Evolutionary conservation across 2,329 filamentous ascomycete genomes (phyloP).

Genomic region (Grosmannia clavigera): DNA sequence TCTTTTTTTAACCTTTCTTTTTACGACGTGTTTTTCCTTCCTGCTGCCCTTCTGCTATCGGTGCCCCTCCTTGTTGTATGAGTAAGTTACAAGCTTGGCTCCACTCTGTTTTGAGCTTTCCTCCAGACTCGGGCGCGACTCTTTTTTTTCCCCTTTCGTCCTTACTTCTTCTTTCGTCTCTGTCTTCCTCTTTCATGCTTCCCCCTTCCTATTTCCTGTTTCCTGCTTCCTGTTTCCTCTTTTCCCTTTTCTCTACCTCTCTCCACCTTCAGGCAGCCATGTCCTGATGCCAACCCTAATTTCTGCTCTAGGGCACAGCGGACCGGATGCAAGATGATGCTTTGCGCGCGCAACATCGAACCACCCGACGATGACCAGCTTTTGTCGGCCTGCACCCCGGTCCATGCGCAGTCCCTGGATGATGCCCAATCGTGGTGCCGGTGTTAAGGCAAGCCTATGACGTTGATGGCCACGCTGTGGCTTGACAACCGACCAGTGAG

Average conservation of each 20-base stretch:
- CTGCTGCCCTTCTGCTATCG: background rate
- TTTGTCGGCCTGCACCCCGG: background rate
- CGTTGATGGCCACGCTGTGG: background rate
- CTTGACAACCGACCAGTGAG: background rate
- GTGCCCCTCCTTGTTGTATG: background rate
- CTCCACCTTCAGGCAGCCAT: background rate
- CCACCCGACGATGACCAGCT: background rate
- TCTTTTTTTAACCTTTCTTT: background rate
- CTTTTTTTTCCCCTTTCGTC: background rate
- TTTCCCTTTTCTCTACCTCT: too few species aligned
- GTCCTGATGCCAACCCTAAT: too few species aligned
- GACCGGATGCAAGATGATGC: background rate
- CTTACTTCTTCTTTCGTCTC: background rate
- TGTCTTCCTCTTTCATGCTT: background rate
- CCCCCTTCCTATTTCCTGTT: background rate
- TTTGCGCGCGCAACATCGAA: background rate
- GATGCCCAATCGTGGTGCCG: background rate
- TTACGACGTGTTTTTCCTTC: background rate
- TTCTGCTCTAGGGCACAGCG: background rate
- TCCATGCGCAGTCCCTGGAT: background rate
- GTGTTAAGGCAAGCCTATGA: background rate
- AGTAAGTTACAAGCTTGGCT: background rate
- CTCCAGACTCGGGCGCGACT: background rate
- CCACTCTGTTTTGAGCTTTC: background rate
- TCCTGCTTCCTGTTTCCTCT: background rate